These are phyloP conservation scores for Taphrina sp. DNA, from an alignment of 1,139 yeast genomes.

Conservation along the genomic window DNA sequence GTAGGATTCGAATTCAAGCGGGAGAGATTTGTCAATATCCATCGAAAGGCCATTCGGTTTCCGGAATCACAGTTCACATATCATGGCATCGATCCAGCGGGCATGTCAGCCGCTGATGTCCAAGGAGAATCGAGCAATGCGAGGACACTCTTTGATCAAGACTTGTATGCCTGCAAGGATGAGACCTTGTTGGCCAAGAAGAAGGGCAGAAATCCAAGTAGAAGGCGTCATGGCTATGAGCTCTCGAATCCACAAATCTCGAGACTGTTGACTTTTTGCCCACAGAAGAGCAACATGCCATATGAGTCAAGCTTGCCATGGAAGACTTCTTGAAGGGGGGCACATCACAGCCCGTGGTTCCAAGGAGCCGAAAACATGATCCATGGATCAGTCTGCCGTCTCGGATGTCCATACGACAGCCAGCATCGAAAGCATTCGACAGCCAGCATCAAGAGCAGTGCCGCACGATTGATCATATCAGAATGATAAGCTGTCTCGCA, in stretches of 20 bases:
- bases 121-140: slow-evolving; percentile 58
- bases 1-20: slow-evolving; percentile 75
- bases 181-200: slow-evolving; percentile 50
- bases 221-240: slow-evolving; percentile 50
- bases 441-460: no score
- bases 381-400: no score
- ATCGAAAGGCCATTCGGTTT: slow-evolving; percentile 54
- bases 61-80: slow-evolving; percentile 49
- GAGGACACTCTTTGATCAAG: slow-evolving; percentile 54
- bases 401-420: no score
- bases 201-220: slow-evolving; percentile 59
- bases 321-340: no score
- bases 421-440: no score
- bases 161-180: slow-evolving; percentile 59
- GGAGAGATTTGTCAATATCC: slow-evolving; percentile 57
- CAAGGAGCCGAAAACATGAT: no score
- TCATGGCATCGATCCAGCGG: slow-evolving; percentile 57
- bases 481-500: no score
- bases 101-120: slow-evolving; percentile 43
- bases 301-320: slow-evolving; percentile 20
- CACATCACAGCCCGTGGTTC: no score
- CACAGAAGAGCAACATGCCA: neutral
- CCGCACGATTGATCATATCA: no score
- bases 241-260: slow-evolving; percentile 18
- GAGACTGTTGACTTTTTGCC: slow-evolving; percentile 16